Evolutionary conservation across 495 filamentous ascomycete species (phyloP), one percentile per base, ranked within the genome.

Genomic region (Podospora comata): DNA sequence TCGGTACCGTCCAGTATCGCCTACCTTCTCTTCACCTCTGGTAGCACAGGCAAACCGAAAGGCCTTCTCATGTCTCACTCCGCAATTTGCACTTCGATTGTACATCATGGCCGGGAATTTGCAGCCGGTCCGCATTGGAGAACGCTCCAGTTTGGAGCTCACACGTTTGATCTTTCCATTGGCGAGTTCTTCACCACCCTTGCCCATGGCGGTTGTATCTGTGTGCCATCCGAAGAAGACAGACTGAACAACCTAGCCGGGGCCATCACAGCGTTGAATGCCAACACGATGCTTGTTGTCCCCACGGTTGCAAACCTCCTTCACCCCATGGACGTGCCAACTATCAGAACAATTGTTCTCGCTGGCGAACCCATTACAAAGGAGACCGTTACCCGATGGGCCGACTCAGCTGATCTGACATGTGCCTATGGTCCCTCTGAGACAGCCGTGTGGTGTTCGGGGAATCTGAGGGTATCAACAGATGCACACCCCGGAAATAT

Each of bases 141-240:
- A 54, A 18, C 48, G 72, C 53, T 89, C 15, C 86, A 90, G 63
- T 89, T 86, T 65, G 81, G 86, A 2, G 82, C 84, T 34, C 87
- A 84, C 65, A 85, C 85, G 0, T 90, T 88, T 56, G 88, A 90
- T 62, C 79, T 83, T 19, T 83, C 81, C 60, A 76, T 89, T 13
- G 67, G 80, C 7, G 87, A 89, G 16, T 85, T 85, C 9, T 79
- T 86, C 54, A 80, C 82, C 20, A 83, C 84, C 1, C 73, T 89
- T 19, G 84, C 85, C 65, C 65, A 79, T n/a, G 89, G 89, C 20
- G 88, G 83, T 28, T 85, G 81, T 65, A 78, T 89, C 3, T 91
- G 89, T 73, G 81, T 91, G 34, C 87, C 86, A 2, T 84, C 81
- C 5, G 77, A 71, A 56, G 76, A 88, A 11, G 84, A 88, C 13